These are phyloP conservation scores for Pseudogymnoascus sp. DNA, from an alignment of 2,329 filamentous ascomycete genomes.

Conservation along the genomic window DNA sequence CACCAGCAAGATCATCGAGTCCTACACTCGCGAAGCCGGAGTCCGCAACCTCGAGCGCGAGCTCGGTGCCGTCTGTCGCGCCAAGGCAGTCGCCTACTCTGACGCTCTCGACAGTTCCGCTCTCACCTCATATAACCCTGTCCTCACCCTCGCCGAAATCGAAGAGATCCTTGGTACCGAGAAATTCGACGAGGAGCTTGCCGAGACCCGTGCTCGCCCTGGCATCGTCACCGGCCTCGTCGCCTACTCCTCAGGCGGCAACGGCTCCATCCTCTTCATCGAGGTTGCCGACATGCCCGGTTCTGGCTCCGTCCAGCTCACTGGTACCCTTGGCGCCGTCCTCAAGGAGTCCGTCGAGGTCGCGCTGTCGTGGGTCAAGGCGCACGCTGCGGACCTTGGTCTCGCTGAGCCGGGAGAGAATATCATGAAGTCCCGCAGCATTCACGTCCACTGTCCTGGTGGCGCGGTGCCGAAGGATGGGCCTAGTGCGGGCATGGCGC, in stretches of 20 bases:
- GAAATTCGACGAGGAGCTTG: constrained; percentile 90
- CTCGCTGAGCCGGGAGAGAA: constrained; percentile 76
- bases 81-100: constrained; percentile 90
- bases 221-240: constrained; percentile 95
- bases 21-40: constrained; percentile 92
- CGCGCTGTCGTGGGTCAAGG: constrained; percentile 93
- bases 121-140: constrained; percentile 63
- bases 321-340: constrained; percentile 91
- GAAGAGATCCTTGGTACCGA: constrained; percentile 90
- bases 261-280: constrained; percentile 96
- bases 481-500: constrained; percentile 78
- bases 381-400: constrained; percentile 85
- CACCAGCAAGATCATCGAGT: constrained; percentile 89
- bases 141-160: constrained; percentile 69
- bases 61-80: constrained; percentile 86
- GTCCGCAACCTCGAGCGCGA: constrained; percentile 95
- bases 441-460: constrained; percentile 93
- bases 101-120: constrained; percentile 70
- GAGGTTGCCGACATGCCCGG: constrained; percentile 98
- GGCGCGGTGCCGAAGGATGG: constrained; percentile 95
- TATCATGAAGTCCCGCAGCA: constrained; percentile 89
- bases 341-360: constrained; percentile 97
- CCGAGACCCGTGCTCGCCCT: constrained; percentile 73
- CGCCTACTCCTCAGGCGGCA: constrained; percentile 84
- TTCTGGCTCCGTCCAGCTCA: constrained; percentile 83